phyloP scores from a whole-genome alignment of 257 asterid genomes.

The Dorcoceras hygrometricum region DNA sequence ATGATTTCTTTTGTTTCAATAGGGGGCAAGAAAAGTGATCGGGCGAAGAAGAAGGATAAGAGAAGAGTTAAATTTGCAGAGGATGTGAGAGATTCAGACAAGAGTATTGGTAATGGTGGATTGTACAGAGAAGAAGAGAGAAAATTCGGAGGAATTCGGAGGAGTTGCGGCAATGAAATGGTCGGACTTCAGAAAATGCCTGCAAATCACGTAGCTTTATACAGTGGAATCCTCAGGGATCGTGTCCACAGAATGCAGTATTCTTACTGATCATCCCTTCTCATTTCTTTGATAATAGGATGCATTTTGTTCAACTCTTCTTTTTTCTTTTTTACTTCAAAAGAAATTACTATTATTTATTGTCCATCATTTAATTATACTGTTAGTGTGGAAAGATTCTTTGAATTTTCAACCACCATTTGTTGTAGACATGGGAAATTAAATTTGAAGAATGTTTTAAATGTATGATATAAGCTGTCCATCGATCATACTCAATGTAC shows the following conservation, averaged over 20 bases:
- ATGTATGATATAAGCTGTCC: background rate
- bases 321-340: too few species aligned
- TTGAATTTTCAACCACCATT: too few species aligned
- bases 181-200: conserved; percentile 40
- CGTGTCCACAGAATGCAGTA: conserved; percentile 44
- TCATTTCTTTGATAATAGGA: background rate
- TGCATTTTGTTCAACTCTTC: too few species aligned
- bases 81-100: conserved; percentile 61
- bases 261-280: conserved; percentile 39
- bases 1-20: background rate
- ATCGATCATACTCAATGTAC: too few species aligned
- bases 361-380: too few species aligned
- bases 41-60: conserved; percentile 31
- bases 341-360: too few species aligned
- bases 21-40: conserved; percentile 33
- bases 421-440: too few species aligned
- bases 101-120: conserved; percentile 35
- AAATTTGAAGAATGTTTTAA: background rate
- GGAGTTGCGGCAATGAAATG: conserved; percentile 31
- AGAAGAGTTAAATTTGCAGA: conserved; percentile 64
- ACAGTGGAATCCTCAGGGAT: conserved; percentile 61
- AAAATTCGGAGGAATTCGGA: conserved; percentile 14
- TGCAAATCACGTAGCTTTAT: conserved; percentile 61
- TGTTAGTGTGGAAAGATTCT: too few species aligned
- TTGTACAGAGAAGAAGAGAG: conserved; percentile 40